These are phyloP conservation scores for Apiospora aurea DNA, from an alignment of 2,329 filamentous ascomycete species.

Conservation along the genomic window DNA sequence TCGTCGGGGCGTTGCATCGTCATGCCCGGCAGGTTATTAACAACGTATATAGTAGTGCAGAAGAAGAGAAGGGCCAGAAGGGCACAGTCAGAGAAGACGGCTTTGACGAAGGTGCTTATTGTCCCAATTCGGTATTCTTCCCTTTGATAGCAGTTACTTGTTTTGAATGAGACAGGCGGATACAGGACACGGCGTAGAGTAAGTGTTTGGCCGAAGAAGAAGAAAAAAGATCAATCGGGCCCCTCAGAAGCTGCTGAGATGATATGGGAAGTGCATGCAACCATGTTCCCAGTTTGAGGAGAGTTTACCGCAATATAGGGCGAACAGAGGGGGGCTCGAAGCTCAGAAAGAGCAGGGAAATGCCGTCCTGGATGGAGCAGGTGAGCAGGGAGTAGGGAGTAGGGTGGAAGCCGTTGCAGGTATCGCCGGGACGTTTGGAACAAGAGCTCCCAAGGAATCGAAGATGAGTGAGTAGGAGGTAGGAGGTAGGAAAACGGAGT, in stretches of 20 bases:
- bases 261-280: conserved; percentile 2
- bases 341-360: not conserved
- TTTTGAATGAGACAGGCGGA: not conserved
- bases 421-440: not conserved
- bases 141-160: not conserved
- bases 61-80: not conserved
- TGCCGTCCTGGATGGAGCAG: no score
- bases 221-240: conserved; percentile 10
- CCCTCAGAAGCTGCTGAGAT: conserved; percentile 15
- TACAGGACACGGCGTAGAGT: conserved; percentile 2
- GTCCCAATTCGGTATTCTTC: not conserved
- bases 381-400: not conserved
- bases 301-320: conserved; percentile 14
- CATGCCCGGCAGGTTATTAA: not conserved
- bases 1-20: conserved; percentile 14
- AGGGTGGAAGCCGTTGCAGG: not conserved
- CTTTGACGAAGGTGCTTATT: not conserved
- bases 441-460: no score
- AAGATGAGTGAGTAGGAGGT: no score
- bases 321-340: not conserved
- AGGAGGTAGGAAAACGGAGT: not conserved
- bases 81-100: not conserved
- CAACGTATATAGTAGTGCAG: not conserved
- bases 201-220: conserved; percentile 1
- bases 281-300: conserved; percentile 16